Conservation (phyloP, 441 rosid species). For the Croton setiger region DNA sequence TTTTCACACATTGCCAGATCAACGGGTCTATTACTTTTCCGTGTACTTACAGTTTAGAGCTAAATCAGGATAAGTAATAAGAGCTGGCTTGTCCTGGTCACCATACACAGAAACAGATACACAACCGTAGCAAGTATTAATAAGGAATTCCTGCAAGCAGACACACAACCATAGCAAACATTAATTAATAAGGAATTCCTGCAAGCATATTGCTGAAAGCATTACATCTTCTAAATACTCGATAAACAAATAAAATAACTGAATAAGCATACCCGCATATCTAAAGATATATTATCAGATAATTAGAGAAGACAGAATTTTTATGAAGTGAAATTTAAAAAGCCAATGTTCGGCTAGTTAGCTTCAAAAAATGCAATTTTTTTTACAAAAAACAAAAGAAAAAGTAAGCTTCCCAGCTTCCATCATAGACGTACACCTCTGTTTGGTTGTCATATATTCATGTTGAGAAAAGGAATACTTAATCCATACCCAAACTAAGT, state of each 20-base stretch:
- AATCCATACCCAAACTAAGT: conserved; percentile 12
- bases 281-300: not conserved
- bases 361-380: not conserved
- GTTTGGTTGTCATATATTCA: not conserved
- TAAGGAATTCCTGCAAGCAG: conserved; percentile 59
- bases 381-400: no score
- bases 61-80: conserved; percentile 88
- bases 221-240: not conserved
- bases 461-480: not conserved
- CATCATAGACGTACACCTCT: not conserved
- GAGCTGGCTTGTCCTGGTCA: conserved; percentile 92
- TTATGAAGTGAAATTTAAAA: not conserved
- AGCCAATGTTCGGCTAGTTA: not conserved
- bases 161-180: no score
- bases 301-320: not conserved
- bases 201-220: not conserved
- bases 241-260: conserved; percentile 6
- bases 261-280: not conserved
- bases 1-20: not conserved
- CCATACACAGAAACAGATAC: conserved; percentile 85
- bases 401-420: not conserved
- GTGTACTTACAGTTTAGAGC: conserved; percentile 69
- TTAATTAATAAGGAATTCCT: no score
- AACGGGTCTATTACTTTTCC: not conserved
- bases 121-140: conserved; percentile 63